Evolutionary conservation across 164 flowering plant species (phyloP).

Genomic region (Tinospora cordifolia): DNA sequence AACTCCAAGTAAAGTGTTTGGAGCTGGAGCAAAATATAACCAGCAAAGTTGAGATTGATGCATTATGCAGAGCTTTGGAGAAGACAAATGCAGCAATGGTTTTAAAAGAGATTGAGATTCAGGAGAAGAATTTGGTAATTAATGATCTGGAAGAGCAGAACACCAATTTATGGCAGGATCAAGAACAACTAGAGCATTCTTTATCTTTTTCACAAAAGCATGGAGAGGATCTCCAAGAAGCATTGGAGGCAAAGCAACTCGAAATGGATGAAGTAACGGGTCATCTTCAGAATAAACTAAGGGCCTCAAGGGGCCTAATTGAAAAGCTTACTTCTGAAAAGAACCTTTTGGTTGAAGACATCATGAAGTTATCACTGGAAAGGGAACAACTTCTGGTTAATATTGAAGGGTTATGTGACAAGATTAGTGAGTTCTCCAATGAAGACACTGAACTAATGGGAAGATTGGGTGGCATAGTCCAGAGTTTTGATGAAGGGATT

Average conservation of each 20-base stretch:
- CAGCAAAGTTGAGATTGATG: conserved; percentile 1
- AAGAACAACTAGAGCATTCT: conserved; percentile 21
- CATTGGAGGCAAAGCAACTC: conserved; percentile 23
- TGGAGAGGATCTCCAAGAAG: conserved; percentile 23
- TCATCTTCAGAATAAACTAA: conserved; percentile 14
- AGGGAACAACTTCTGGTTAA: conserved; percentile 20
- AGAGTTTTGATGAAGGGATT: conserved; percentile 10
- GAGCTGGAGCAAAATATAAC: neutral
- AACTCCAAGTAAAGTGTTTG: conserved; percentile 25
- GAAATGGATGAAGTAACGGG: conserved; percentile 17
- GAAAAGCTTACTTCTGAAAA: conserved; percentile 21
- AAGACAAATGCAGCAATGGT: conserved; percentile 10
- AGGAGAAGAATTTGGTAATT: conserved; percentile 20
- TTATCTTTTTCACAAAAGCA: conserved; percentile 12
- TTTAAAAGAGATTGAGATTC: conserved; percentile 19
- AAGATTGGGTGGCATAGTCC: conserved; percentile 21
- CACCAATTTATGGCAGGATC: conserved; percentile 18
- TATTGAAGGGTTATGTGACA: conserved; percentile 13
- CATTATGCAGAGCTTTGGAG: conserved; percentile 22
- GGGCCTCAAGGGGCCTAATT: conserved; percentile 9
- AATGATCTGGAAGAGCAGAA: conserved; percentile 25
- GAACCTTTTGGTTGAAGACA: conserved; percentile 14
- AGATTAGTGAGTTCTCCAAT: conserved; percentile 16
- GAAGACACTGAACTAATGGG: conserved; percentile 25
- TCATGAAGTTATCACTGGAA: conserved; percentile 23